phyloP scores from a whole-genome alignment of 2,329 filamentous ascomycete genomes.

The Trichoderma harzianum region DNA sequence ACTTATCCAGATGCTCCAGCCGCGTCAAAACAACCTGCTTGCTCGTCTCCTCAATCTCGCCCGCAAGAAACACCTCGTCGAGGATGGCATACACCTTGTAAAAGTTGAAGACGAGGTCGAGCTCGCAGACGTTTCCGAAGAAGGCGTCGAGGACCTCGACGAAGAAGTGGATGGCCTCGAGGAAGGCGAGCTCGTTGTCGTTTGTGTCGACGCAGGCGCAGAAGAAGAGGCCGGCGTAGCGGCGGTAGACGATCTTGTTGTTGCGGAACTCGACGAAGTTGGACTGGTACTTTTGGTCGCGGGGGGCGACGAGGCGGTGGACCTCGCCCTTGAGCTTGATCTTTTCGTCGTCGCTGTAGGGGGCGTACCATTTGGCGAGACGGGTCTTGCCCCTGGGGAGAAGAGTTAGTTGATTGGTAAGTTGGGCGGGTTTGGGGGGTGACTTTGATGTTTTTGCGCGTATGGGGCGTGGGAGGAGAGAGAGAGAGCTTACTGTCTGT shows the following conservation, averaged over 20 bases:
- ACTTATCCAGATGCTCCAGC: conserved; percentile 91
- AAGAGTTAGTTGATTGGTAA: not conserved
- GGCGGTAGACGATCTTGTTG: conserved; percentile 95
- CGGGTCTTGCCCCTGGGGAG: conserved; percentile 85
- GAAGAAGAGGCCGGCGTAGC: conserved; percentile 97
- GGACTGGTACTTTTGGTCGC: conserved; percentile 98
- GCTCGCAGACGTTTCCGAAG: conserved; percentile 97
- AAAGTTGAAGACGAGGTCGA: conserved; percentile 83
- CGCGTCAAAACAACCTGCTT: conserved; percentile 96
- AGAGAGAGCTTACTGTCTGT: conserved; percentile 65
- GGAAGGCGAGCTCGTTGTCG: conserved; percentile 94
- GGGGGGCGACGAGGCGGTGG: conserved; percentile 93
- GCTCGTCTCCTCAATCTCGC: conserved; percentile 97
- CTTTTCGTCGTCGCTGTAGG: conserved; percentile 98
- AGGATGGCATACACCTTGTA: conserved; percentile 95
- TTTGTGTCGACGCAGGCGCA: conserved; percentile 99
- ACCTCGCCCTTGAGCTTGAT: conserved; percentile 99
- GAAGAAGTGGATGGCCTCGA: conserved; percentile 99
- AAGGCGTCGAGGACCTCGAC: conserved; percentile 98
- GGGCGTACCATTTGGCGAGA: conserved; percentile 97
- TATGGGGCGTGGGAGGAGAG: not conserved
- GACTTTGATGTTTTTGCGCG: no score
- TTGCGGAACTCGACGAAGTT: conserved; percentile 97
- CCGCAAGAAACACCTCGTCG: conserved; percentile 95
- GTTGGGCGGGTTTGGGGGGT: no score